Evolutionary conservation across 2,329 filamentous ascomycete genomes (phyloP).

Genomic region (Capronia americana): DNA sequence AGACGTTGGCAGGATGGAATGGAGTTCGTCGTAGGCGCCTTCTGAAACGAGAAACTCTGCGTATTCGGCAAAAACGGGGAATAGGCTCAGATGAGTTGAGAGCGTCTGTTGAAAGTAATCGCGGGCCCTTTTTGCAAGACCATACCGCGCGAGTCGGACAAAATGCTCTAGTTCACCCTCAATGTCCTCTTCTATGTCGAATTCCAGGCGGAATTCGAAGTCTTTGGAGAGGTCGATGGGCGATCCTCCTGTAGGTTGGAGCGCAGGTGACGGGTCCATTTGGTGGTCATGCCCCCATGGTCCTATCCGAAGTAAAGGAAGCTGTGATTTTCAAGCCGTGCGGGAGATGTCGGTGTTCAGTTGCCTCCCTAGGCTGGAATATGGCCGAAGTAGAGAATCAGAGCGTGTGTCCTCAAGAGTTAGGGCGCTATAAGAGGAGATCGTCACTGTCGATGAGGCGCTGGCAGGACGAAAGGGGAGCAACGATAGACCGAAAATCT

Average conservation of each 20-base stretch:
- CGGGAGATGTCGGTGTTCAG: no score
- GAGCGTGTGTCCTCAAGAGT: no score
- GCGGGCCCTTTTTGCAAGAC: background rate
- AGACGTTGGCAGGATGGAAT: background rate
- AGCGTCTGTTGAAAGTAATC: background rate
- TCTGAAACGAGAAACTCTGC: background rate
- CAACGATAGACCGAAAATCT: no score
- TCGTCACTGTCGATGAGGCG: no score
- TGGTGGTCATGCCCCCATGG: background rate
- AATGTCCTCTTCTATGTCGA: conserved; percentile 13
- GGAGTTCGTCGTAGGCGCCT: background rate
- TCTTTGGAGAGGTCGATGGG: conserved; percentile 3
- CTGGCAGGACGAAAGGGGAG: no score
- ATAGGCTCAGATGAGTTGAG: background rate
- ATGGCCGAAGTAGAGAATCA: no score
- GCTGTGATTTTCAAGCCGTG: no score
- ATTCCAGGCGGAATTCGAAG: conserved; percentile 13
- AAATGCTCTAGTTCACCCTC: conserved; percentile 14
- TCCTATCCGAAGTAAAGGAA: no score
- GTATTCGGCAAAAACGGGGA: conserved; percentile 4
- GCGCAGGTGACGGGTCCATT: background rate
- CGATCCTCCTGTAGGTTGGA: no score
- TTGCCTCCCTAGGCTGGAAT: no score
- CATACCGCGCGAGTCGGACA: conserved; percentile 8
- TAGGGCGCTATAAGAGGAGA: no score